These are phyloP conservation scores for Daldinia eschscholtzii DNA, from an alignment of 2,329 filamentous ascomycete genomes.

Conservation along the genomic window DNA sequence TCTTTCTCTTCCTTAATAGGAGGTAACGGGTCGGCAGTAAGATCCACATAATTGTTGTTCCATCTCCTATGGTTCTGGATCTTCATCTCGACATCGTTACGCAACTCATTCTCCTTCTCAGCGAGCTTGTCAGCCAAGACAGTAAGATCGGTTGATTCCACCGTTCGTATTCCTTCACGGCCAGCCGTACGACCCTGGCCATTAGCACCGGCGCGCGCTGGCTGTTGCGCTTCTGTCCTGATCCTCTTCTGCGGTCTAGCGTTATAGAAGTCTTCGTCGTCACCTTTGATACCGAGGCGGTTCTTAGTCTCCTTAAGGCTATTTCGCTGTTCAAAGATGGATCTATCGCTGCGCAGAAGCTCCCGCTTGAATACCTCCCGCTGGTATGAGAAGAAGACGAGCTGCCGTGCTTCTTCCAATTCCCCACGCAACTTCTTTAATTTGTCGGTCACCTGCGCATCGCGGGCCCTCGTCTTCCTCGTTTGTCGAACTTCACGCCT, in stretches of 20 bases:
- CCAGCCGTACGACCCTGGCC: conserved; percentile 77
- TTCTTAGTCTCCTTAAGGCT: conserved; percentile 90
- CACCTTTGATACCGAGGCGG: conserved; percentile 87
- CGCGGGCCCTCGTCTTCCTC: conserved; percentile 92
- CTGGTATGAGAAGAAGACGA: conserved; percentile 81
- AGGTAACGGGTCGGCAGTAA: conserved; percentile 86
- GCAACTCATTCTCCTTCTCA: conserved; percentile 85
- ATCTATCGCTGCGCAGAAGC: conserved; percentile 78
- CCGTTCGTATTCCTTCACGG: conserved; percentile 76
- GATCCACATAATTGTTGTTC: conserved; percentile 91
- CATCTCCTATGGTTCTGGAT: conserved; percentile 89
- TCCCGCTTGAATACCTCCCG: conserved; percentile 86
- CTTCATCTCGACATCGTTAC: conserved; percentile 86
- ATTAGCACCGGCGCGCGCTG: conserved; percentile 68
- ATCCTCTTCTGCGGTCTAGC: conserved; percentile 81
- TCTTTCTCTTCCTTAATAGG: conserved; percentile 77
- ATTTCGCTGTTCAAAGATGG: conserved; percentile 84
- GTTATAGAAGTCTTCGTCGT: conserved; percentile 93
- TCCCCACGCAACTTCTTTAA: conserved; percentile 91
- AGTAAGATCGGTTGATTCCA: conserved; percentile 81
- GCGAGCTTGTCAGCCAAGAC: conserved; percentile 80
- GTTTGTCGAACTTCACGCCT: conserved; percentile 93
- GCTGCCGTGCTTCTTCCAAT: conserved; percentile 86
- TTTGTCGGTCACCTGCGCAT: conserved; percentile 94
- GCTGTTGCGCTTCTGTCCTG: conserved; percentile 72